Percentiles rank a stretch among this genome's conserved stretches.
Evolutionary conservation across 1,284 basidiomycete genomes (phyloP).

Genomic region (Ganoderma multipileum): DNA sequence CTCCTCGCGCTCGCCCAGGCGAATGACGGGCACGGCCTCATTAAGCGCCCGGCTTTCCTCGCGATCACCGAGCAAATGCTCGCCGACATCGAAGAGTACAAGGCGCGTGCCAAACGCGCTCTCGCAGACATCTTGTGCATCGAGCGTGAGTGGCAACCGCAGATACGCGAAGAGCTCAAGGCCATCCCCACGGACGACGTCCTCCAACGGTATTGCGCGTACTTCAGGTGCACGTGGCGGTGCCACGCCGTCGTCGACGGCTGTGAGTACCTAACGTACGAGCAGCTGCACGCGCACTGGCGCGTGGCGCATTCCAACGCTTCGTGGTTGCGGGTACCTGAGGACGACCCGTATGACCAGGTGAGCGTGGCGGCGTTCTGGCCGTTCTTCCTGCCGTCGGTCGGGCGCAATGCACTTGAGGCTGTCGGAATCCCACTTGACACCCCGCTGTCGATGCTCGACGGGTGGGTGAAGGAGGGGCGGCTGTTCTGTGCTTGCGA

Average conservation of each 20-base stretch:
- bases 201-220: slow-evolving; percentile 7
- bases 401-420: neutral
- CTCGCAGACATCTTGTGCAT: neutral
- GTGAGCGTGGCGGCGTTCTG: neutral
- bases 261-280: slow-evolving; percentile 1
- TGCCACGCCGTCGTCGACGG: neutral
- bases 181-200: slow-evolving; percentile 7
- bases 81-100: slow-evolving; percentile 8
- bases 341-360: neutral
- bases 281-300: slow-evolving; percentile 16
- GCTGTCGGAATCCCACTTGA: neutral
- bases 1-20: slow-evolving; percentile 3
- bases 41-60: slow-evolving; percentile 2
- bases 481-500: slow-evolving; percentile 17
- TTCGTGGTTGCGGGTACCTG: neutral
- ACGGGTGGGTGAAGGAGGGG: neutral
- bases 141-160: neutral
- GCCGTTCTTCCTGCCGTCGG: neutral
- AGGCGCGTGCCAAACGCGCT: slow-evolving; percentile 1
- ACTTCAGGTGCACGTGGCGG: slow-evolving; percentile 6
- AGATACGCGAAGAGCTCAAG: too few species aligned
- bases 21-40: slow-evolving; percentile 8
- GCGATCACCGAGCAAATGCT: neutral
- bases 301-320: slow-evolving; percentile 5
- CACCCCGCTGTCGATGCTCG: neutral